Percentiles rank a stretch among this genome's conserved stretches.
phyloP scores from a whole-genome alignment of 2,329 filamentous ascomycete genomes.

The Talaromyces sp. region DNA sequence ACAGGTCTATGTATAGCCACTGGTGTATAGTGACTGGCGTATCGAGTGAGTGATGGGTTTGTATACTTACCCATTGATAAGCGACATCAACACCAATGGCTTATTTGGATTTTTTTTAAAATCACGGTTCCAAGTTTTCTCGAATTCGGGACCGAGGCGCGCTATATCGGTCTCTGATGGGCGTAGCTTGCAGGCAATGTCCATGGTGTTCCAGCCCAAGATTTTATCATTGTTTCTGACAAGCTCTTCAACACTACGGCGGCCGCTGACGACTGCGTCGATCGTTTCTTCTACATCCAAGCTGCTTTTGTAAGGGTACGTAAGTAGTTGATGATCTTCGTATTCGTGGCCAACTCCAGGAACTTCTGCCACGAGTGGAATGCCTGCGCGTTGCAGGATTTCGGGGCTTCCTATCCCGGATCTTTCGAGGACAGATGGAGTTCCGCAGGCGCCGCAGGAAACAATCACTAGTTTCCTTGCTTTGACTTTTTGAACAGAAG shows the following conservation, averaged over 20 bases:
- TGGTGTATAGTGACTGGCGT: not conserved
- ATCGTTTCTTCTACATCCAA: not conserved
- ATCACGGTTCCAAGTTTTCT: not conserved
- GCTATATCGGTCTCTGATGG: slow-evolving; percentile 7
- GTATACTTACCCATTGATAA: slow-evolving; percentile 1
- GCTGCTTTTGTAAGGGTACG: slow-evolving; percentile 2
- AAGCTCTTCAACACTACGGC: not conserved
- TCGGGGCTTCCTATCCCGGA: slow-evolving; percentile 1
- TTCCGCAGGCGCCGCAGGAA: slow-evolving; percentile 2
- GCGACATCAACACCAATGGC: not conserved
- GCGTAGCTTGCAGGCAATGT: slow-evolving; percentile 4
- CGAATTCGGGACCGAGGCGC: not conserved
- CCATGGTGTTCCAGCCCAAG: slow-evolving; percentile 2
- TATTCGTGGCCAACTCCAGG: slow-evolving; percentile 2
- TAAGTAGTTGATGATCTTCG: slow-evolving; percentile 3
- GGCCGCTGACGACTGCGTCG: slow-evolving; percentile 2
- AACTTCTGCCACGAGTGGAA: not conserved
- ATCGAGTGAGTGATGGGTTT: not conserved
- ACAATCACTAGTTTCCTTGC: slow-evolving; percentile 8
- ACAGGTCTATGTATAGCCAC: no score
- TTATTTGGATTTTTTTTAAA: not conserved
- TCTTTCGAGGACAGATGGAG: slow-evolving; percentile 4
- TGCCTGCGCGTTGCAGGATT: not conserved
- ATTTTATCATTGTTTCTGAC: not conserved
- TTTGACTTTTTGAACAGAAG: not conserved